Conservation (phyloP, 768 basidiomycete genomes). For the Suillus lakei region DNA sequence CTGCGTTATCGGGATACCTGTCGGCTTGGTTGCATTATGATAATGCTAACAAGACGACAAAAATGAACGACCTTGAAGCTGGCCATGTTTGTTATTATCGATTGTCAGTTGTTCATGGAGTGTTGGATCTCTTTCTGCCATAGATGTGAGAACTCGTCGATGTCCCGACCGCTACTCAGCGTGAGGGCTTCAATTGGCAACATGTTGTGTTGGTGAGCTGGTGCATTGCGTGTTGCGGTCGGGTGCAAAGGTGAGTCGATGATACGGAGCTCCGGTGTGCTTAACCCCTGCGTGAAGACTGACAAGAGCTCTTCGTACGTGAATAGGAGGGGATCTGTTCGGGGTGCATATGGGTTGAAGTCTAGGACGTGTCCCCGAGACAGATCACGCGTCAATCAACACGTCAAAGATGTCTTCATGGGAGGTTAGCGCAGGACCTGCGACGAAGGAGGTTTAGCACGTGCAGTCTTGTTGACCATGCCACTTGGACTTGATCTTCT, state of each 20-base stretch:
- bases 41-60: no score
- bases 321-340: conserved; percentile 90
- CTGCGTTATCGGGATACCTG: no score
- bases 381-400: conserved; percentile 82
- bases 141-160: conserved; percentile 72
- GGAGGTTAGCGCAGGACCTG: background rate
- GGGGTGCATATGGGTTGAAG: conserved; percentile 86
- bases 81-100: background rate
- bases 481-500: conserved; percentile 66
- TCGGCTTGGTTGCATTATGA: no score
- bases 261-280: conserved; percentile 55
- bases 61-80: background rate
- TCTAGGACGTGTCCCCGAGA: conserved; percentile 82
- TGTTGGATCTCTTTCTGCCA: conserved; percentile 61
- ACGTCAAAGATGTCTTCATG: conserved; percentile 81
- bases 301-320: conserved; percentile 73
- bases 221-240: conserved; percentile 65
- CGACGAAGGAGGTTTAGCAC: conserved; percentile 26
- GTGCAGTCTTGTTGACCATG: conserved; percentile 64
- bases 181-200: conserved; percentile 87
- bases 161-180: conserved; percentile 72
- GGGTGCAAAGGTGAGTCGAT: conserved; percentile 82
- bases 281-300: conserved; percentile 31
- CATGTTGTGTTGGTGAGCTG: conserved; percentile 86
- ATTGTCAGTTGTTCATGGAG: conserved; percentile 27